These are phyloP conservation scores for Pilatotrama ljubarskyi DNA, from an alignment of 768 basidiomycete genomes.

Conservation along the genomic window DNA sequence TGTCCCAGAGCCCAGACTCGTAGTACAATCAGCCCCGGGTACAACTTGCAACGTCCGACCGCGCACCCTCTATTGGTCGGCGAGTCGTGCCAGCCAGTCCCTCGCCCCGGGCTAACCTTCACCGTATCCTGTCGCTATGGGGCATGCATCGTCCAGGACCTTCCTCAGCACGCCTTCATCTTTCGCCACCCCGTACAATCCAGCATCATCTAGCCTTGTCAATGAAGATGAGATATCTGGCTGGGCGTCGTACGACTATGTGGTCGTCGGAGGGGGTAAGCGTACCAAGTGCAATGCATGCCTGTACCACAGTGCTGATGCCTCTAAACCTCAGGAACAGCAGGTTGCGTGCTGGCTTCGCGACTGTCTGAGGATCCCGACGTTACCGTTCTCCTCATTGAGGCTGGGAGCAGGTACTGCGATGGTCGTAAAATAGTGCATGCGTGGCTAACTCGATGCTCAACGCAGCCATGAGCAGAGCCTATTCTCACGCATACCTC, in stretches of 20 bases:
- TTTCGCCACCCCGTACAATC: constrained; percentile 3
- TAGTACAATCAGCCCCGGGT: no score
- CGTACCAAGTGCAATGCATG: background rate
- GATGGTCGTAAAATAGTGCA: background rate
- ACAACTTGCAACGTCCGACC: no score
- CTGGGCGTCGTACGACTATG: background rate
- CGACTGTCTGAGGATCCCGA: constrained; percentile 54
- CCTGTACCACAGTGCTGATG: background rate
- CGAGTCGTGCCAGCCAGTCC: no score
- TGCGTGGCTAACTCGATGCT: background rate
- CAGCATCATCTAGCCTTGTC: background rate
- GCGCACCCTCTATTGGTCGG: no score
- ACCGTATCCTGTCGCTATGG: background rate
- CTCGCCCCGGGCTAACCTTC: no score
- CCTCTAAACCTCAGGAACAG: constrained; percentile 43
- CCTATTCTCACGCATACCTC: constrained; percentile 21
- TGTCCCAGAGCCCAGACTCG: no score
- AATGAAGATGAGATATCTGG: background rate
- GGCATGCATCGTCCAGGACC: background rate
- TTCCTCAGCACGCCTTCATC: background rate
- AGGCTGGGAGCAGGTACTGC: constrained; percentile 58
- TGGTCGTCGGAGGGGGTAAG: background rate
- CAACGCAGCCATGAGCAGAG: constrained; percentile 12
- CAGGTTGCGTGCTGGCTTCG: constrained; percentile 59
- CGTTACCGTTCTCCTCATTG: constrained; percentile 52